A percentile compares a stretch with the other conserved stretches of the same genome.
Conservation (phyloP, 495 filamentous ascomycete genomes). For the Neurospora sp. region DNA sequence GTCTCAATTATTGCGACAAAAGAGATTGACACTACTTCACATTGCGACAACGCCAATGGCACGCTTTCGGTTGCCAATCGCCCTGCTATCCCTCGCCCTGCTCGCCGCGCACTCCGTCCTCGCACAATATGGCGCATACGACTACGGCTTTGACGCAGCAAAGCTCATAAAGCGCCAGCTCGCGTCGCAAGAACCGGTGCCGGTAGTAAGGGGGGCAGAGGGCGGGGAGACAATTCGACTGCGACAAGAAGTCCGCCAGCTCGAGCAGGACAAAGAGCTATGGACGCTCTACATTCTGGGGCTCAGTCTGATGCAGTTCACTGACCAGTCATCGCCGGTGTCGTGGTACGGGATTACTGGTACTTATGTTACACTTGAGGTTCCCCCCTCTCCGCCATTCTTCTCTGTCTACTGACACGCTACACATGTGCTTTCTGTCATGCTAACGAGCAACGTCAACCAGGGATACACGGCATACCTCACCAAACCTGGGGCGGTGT, state of each 20-base stretch:
- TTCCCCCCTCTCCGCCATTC: not conserved
- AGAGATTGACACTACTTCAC: not conserved
- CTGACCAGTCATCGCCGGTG: conserved; percentile 39
- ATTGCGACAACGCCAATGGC: conserved; percentile 1
- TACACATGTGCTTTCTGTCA: not conserved
- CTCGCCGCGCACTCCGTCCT: not conserved
- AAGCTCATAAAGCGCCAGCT: conserved; percentile 16
- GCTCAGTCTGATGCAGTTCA: conserved; percentile 43
- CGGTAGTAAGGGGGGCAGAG: conserved; percentile 12
- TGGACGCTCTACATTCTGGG: conserved; percentile 53
- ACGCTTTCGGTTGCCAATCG: not conserved
- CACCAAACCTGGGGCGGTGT: conserved; percentile 48
- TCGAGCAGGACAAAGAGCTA: conserved; percentile 44
- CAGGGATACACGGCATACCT: conserved; percentile 58
- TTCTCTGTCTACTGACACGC: conserved; percentile 2
- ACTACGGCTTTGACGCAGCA: conserved; percentile 31
- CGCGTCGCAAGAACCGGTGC: not conserved
- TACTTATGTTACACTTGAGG: conserved; percentile 2
- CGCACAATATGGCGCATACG: conserved; percentile 20
- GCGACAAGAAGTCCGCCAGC: conserved; percentile 43
- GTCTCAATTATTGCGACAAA: not conserved
- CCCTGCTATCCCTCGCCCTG: not conserved
- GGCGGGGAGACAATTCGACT: conserved; percentile 8
- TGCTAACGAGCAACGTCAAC: not conserved
- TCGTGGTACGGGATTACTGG: conserved; percentile 51